phyloP scores from a whole-genome alignment of 768 basidiomycete genomes.

The Lactarius quietus region DNA sequence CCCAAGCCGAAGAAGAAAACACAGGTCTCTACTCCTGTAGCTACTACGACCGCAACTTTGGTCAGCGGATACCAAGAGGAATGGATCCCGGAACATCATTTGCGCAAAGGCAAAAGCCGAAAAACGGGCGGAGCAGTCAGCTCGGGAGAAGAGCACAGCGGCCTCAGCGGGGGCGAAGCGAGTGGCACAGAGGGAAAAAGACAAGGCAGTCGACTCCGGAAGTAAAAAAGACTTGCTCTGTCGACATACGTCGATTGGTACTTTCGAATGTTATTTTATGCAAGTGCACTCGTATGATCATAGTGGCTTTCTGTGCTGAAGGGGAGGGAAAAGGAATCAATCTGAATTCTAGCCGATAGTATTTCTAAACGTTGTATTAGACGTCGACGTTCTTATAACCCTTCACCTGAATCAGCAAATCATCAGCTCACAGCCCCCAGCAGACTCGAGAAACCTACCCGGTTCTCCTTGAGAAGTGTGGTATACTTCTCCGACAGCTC shows the following conservation, averaged over 20 bases:
- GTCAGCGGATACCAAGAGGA: constrained; percentile 78
- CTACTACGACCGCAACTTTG: constrained; percentile 58
- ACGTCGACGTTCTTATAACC: constrained; percentile 80
- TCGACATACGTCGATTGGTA: background rate
- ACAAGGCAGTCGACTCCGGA: constrained; percentile 44
- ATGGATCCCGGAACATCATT: constrained; percentile 90
- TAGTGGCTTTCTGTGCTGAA: background rate
- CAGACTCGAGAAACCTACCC: constrained; percentile 47
- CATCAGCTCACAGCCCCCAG: background rate
- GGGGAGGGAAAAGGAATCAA: background rate
- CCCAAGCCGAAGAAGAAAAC: constrained; percentile 44
- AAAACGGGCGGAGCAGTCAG: constrained; percentile 42
- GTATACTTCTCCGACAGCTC: constrained; percentile 82
- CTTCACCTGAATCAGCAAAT: constrained; percentile 54
- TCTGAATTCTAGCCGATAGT: constrained; percentile 2
- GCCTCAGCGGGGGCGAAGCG: constrained; percentile 56
- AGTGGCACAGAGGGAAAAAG: constrained; percentile 55
- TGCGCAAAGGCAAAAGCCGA: constrained; percentile 60
- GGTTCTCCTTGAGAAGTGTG: constrained; percentile 72
- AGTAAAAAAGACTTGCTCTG: constrained; percentile 39
- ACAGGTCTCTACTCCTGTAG: constrained; percentile 44
- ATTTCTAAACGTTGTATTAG: constrained; percentile 27
- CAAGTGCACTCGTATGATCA: background rate
- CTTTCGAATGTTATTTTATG: constrained; percentile 3
- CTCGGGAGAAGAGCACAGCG: constrained; percentile 54